Percentiles rank a stretch among this genome's conserved stretches.
Conservation (phyloP, 1,284 basidiomycete genomes). For the Microbotryum lychnidis-dioicae region DNA sequence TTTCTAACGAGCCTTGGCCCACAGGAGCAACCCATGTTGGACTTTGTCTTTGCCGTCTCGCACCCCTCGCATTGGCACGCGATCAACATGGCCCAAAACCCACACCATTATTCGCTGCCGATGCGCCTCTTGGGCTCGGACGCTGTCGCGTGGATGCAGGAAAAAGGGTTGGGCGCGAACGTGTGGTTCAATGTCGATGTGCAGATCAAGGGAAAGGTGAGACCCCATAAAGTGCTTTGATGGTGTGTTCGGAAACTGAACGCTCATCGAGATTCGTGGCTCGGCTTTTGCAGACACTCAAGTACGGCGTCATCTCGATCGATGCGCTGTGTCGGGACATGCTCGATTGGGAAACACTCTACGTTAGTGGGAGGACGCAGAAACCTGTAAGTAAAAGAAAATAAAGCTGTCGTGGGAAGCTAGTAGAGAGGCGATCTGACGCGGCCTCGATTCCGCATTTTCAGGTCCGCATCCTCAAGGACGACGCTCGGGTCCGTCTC, state of each 20-base stretch:
- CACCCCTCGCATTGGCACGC: constrained; percentile 88
- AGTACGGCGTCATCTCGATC: constrained; percentile 94
- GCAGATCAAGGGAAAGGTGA: constrained; percentile 68
- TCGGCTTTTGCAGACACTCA: constrained; percentile 59
- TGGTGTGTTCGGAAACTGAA: neutral
- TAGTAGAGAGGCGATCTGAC: neutral
- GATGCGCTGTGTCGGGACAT: constrained; percentile 83
- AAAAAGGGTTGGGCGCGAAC: constrained; percentile 59
- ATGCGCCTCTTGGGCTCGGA: constrained; percentile 69
- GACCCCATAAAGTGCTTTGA: constrained; percentile 42
- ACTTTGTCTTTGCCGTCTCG: constrained; percentile 91
- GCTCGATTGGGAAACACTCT: constrained; percentile 85
- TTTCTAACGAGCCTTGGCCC: neutral
- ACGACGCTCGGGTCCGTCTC: constrained; percentile 77
- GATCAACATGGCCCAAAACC: constrained; percentile 83
- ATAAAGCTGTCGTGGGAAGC: neutral
- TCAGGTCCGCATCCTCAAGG: constrained; percentile 68
- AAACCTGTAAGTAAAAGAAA: constrained; percentile 54
- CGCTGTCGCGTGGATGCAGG: constrained; percentile 68
- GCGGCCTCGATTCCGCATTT: neutral
- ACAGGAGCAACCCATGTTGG: constrained; percentile 63
- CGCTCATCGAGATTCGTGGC: constrained; percentile 2
- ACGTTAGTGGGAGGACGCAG: constrained; percentile 92
- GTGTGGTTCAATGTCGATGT: constrained; percentile 93
- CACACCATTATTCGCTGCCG: constrained; percentile 79